Base-by-base conservation (phyloP, 148 eudicot genomes). In the Vaccinium darrowii region DNA sequence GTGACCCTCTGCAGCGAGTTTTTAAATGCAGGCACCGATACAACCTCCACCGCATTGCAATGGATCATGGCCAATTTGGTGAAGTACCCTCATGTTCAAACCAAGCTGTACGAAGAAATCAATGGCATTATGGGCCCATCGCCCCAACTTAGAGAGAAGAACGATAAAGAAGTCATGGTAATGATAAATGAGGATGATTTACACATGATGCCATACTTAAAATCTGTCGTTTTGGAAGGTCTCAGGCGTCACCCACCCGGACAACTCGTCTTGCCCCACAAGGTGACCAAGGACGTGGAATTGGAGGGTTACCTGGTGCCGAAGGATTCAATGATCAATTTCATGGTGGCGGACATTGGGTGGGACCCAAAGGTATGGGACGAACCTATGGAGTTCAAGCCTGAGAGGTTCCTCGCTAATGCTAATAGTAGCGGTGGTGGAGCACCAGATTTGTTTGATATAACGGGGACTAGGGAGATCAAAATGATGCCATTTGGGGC, bases 401-500 rank as follows among this genome's bases (percentile, higher is more conserved):
- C 97, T 0, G 93, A 92, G 83, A 92, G 97, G 76, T 94, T 94
- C 79, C 69, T 91, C 84, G 9, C 36, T 13, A 25, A 8, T 8
- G 49, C 8, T 0, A 82, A 23, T 43, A 4, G 1, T 2, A 13
- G 1, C 0, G 80, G 80, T 2, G 4, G 19, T 1, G 60, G 47
- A 15, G 62, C 1, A 1, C 19, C 15, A 12, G 86, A 69, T 30
- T 80, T 71, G 74, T 88, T 91, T 43, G 94, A 93, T 80, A 84
- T 92, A 72, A 92, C 90, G 0, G 89, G 97, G 65, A 91, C 88
- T n/a, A 87, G 81, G n/a, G 98, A 90, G 89, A 90, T 94, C 9
- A 94, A 94, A 83, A 94, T 91, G 98, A 93, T 94, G 94, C 93
- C 98, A 19, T 90, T 91, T 76, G 97, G 95, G 33, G 95, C 85